Evolutionary conservation across 805 yeast species (phyloP).

Genomic region (Maudiozyma turicensis): DNA sequence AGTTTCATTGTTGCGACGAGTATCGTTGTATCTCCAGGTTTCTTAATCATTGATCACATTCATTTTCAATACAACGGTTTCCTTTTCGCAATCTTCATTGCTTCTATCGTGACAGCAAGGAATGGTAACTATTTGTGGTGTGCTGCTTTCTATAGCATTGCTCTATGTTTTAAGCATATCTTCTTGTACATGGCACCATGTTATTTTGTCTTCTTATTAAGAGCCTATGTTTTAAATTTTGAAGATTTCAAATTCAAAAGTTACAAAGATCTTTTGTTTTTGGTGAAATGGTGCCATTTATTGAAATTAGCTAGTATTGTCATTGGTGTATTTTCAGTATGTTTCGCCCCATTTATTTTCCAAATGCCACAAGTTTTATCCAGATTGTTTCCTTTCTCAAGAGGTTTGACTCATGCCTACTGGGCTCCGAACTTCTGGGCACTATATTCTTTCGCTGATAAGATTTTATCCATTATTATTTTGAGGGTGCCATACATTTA

Average conservation of each 20-base stretch:
- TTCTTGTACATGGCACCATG: slow-evolving; percentile 92
- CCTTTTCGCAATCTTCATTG: slow-evolving; percentile 73
- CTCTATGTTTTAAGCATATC: slow-evolving; percentile 90
- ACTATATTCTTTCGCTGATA: slow-evolving; percentile 71
- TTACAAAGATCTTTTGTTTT: slow-evolving; percentile 27
- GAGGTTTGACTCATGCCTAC: slow-evolving; percentile 95
- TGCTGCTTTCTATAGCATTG: slow-evolving; percentile 60
- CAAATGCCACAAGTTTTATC: slow-evolving; percentile 54
- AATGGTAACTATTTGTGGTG: slow-evolving; percentile 45
- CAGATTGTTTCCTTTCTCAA: slow-evolving; percentile 82
- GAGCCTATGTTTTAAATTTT: slow-evolving; percentile 56
- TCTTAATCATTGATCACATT: slow-evolving; percentile 84
- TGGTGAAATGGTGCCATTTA: slow-evolving; percentile 46
- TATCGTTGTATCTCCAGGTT: slow-evolving; percentile 78
- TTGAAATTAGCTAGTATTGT: slow-evolving; percentile 57
- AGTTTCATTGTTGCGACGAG: slow-evolving; percentile 74
- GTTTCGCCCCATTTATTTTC: slow-evolving; percentile 72
- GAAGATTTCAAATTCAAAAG: slow-evolving; percentile 26
- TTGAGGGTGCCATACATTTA: slow-evolving; percentile 37
- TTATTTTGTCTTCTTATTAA: slow-evolving; percentile 66
- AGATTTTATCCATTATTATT: slow-evolving; percentile 43
- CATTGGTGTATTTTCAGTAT: slow-evolving; percentile 46
- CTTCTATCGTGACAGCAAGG: slow-evolving; percentile 64
- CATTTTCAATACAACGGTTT: slow-evolving; percentile 97
- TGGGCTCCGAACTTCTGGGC: slow-evolving; percentile 99